Evolutionary conservation across 768 basidiomycete species (phyloP).

Genomic region (Tulasnella sp.): DNA sequence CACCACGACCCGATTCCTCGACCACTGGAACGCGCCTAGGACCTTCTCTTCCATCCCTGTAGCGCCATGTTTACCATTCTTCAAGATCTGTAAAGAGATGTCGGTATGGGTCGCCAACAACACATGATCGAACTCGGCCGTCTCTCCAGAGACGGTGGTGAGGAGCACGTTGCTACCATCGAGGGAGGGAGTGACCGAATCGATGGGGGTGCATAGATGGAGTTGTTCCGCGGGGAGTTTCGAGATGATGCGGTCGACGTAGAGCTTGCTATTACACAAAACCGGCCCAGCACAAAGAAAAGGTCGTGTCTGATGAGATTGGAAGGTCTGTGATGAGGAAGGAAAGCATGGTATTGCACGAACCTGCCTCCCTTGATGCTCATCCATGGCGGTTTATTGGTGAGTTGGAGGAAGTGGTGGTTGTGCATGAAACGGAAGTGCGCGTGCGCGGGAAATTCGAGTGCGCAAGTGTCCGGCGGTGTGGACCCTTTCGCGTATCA

Average conservation of each 20-base stretch:
- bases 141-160: constrained; percentile 36
- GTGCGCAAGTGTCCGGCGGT: constrained; percentile 53
- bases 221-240: constrained; percentile 41
- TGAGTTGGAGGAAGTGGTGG: constrained; percentile 52
- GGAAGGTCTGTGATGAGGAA: too few relatives aligned
- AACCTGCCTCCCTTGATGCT: constrained; percentile 65
- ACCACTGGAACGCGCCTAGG: constrained; percentile 53
- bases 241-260: constrained; percentile 51
- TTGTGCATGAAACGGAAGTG: constrained; percentile 31
- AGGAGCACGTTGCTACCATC: constrained; percentile 31
- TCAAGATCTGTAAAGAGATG: constrained; percentile 38
- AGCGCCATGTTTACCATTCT: constrained; percentile 36
- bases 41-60: constrained; percentile 44
- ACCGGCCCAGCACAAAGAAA: too few relatives aligned
- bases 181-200: constrained; percentile 31
- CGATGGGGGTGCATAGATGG: constrained; percentile 49
- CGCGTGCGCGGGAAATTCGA: constrained; percentile 61
- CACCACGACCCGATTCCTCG: constrained; percentile 51
- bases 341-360: constrained; percentile 15
- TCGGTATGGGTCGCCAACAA: constrained; percentile 68
- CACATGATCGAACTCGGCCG: constrained; percentile 51
- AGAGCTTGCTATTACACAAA: constrained; percentile 48
- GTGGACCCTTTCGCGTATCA: constrained; percentile 58
- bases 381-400: constrained; percentile 58
- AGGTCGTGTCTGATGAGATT: too few relatives aligned